phyloP scores from a whole-genome alignment of 768 basidiomycete species.

The Hemileccinum impolitum region DNA sequence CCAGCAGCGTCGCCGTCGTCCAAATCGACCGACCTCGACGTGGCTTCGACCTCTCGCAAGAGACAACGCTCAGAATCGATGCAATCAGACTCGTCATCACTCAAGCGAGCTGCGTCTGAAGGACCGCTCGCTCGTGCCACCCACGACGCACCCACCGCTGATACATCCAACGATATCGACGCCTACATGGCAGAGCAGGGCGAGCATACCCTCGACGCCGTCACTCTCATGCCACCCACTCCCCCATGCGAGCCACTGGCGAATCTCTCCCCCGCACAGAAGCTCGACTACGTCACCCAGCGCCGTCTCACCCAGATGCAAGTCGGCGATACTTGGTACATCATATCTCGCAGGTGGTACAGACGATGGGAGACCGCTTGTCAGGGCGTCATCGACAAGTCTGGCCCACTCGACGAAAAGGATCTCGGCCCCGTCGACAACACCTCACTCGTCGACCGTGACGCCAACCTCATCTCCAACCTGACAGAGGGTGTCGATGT shows the following conservation, averaged over 20 bases:
- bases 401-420: conserved; percentile 56
- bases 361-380: conserved; percentile 73
- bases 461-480: conserved; percentile 42
- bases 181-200: conserved; percentile 62
- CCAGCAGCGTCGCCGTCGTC: conserved; percentile 42
- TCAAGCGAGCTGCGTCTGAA: conserved; percentile 79
- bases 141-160: conserved; percentile 27
- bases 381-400: conserved; percentile 64
- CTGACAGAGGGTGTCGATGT: conserved; percentile 65
- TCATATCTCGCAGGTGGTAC: conserved; percentile 71
- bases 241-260: conserved; percentile 20
- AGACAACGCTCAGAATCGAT: conserved; percentile 73
- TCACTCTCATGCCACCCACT: conserved; percentile 25
- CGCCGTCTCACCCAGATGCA: conserved; percentile 49
- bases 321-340: conserved; percentile 74
- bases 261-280: conserved; percentile 40
- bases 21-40: conserved; percentile 36
- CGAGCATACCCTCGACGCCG: conserved; percentile 27
- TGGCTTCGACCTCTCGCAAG: conserved; percentile 45
- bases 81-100: conserved; percentile 71
- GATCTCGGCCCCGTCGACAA: conserved; percentile 79
- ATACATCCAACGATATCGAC: conserved; percentile 58
- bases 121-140: conserved; percentile 31
- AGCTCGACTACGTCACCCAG: conserved; percentile 47
- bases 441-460: conserved; percentile 53